phyloP scores from a whole-genome alignment of 768 basidiomycete species.

The Termitomyces sp. region DNA sequence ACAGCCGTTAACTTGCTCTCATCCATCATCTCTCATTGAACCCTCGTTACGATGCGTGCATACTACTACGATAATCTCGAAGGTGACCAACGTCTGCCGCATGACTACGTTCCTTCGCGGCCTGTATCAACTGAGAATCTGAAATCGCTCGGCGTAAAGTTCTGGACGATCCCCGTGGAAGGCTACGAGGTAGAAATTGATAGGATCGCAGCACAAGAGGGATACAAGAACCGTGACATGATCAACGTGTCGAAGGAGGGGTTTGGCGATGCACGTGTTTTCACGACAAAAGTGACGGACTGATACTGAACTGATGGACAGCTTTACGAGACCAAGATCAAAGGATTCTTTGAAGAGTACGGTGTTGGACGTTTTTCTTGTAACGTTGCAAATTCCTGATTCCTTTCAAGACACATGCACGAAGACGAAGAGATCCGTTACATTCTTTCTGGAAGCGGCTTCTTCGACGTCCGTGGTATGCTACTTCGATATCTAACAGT shows the following conservation, averaged over 20 bases:
- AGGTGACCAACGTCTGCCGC: conserved; percentile 78
- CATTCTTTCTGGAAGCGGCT: conserved; percentile 82
- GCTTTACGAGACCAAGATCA: conserved; percentile 77
- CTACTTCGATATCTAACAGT: neutral
- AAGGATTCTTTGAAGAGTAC: conserved; percentile 81
- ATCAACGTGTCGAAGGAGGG: conserved; percentile 77
- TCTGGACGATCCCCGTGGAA: conserved; percentile 65
- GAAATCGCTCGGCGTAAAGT: conserved; percentile 54
- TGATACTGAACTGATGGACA: conserved; percentile 11
- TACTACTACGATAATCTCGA: conserved; percentile 74
- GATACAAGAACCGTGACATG: conserved; percentile 81
- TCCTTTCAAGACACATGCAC: conserved; percentile 71
- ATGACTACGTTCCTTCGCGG: conserved; percentile 62
- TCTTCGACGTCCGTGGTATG: conserved; percentile 88
- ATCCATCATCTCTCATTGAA: neutral
- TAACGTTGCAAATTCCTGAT: neutral
- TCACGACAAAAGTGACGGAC: neutral
- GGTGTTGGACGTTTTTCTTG: conserved; percentile 17
- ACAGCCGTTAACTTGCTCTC: neutral
- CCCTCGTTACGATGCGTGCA: conserved; percentile 51
- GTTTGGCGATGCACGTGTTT: conserved; percentile 63
- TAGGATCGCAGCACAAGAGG: conserved; percentile 58
- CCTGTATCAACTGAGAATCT: conserved; percentile 51
- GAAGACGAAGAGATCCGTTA: conserved; percentile 96
- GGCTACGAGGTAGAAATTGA: conserved; percentile 55